Percentiles rank a stretch among this genome's conserved stretches.
phyloP scores from a whole-genome alignment of 306 rosid genomes.

The Casuarina equisetifolia region DNA sequence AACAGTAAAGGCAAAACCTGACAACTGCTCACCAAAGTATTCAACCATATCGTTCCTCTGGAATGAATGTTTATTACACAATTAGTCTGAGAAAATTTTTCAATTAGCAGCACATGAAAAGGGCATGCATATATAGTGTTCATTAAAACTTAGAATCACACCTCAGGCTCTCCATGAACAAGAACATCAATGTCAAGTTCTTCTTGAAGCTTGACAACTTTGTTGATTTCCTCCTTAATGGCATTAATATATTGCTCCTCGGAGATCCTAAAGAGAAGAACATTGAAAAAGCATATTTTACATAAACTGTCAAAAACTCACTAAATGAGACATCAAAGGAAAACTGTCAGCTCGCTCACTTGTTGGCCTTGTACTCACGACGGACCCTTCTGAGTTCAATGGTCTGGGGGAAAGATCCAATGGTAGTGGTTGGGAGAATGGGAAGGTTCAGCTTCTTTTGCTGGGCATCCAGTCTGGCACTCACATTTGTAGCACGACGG shows the following conservation, averaged over 20 bases:
- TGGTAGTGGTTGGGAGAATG: constrained; percentile 90
- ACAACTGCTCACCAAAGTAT: constrained; percentile 82
- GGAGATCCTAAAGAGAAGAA: constrained; percentile 55
- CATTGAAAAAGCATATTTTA: constrained; percentile 15
- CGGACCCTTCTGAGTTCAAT: constrained; percentile 83
- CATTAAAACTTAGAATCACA: constrained; percentile 5
- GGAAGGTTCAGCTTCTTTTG: constrained; percentile 96
- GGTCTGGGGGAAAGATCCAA: constrained; percentile 96
- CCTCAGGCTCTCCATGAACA: constrained; percentile 98
- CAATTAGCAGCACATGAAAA: constrained; percentile 18
- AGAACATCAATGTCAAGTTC: constrained; percentile 92
- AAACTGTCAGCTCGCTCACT: constrained; percentile 46
- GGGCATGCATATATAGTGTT: background rate
- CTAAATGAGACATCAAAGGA: constrained; percentile 16
- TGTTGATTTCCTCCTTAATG: constrained; percentile 71
- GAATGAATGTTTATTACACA: constrained; percentile 9
- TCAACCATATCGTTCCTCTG: constrained; percentile 98
- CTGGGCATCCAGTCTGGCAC: constrained; percentile 86
- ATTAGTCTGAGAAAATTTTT: constrained; percentile 1
- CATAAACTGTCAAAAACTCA: background rate
- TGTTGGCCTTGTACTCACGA: constrained; percentile 90
- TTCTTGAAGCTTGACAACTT: constrained; percentile 82
- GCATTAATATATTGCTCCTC: constrained; percentile 76
- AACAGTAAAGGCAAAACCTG: constrained; percentile 83
- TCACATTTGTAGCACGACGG: constrained; percentile 79